Evolutionary conservation across 108 stramenopile genomes (phyloP).

Genomic region (Thalassiosira profunda): DNA sequence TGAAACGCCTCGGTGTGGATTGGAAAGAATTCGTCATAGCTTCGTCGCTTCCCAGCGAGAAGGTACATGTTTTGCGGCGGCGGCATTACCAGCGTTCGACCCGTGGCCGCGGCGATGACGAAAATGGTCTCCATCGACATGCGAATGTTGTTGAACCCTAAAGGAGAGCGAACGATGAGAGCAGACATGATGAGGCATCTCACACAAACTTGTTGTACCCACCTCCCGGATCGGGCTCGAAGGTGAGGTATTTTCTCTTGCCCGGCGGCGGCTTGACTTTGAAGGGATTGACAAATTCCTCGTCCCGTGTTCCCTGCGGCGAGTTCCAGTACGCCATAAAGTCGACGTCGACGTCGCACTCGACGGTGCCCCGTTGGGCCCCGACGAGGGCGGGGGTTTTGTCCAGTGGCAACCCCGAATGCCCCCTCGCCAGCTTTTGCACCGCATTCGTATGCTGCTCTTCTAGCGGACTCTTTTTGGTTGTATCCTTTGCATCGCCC

Average conservation of each 20-base stretch:
- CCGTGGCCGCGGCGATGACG: slow-evolving; percentile 86
- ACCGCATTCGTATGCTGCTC: slow-evolving; percentile 1
- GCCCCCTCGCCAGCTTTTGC: slow-evolving; percentile 64
- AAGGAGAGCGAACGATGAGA: neutral
- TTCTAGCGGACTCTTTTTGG: neutral
- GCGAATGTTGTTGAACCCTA: slow-evolving; percentile 82
- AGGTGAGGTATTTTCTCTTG: slow-evolving; percentile 63
- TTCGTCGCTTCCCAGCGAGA: slow-evolving; percentile 54
- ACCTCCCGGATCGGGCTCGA: slow-evolving; percentile 70
- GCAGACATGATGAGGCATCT: neutral
- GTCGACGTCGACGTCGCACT: slow-evolving; percentile 60
- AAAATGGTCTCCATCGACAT: slow-evolving; percentile 92
- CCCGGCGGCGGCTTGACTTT: slow-evolving; percentile 19
- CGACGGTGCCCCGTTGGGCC: slow-evolving; percentile 69
- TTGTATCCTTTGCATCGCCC: neutral
- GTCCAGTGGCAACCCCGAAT: slow-evolving; percentile 74
- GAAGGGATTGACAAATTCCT: slow-evolving; percentile 72
- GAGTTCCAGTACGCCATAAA: slow-evolving; percentile 86
- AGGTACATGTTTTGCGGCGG: slow-evolving; percentile 85
- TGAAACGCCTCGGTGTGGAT: slow-evolving; percentile 56
- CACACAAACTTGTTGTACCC: neutral
- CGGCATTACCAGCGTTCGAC: slow-evolving; percentile 89
- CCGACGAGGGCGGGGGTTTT: slow-evolving; percentile 79
- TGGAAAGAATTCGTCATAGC: slow-evolving; percentile 89
- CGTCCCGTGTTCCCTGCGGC: slow-evolving; percentile 70